Evolutionary conservation across 2,329 filamentous ascomycete genomes (phyloP).

Genomic region (Sporothrix euskadiensis): DNA sequence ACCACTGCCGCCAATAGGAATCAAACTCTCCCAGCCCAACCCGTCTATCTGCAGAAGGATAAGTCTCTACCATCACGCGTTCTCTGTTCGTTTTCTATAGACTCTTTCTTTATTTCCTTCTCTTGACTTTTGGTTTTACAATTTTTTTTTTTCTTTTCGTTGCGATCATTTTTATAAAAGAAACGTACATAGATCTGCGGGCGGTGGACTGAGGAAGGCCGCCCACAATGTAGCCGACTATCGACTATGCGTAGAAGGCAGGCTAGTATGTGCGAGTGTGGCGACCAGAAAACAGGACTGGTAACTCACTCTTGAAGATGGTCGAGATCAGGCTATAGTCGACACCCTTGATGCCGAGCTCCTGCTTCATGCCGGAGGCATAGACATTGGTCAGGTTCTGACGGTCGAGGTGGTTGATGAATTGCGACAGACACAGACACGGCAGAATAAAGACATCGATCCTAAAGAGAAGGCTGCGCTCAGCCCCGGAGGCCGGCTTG

Average conservation of each 20-base stretch:
- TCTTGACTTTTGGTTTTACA: too few species aligned
- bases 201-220: too few species aligned
- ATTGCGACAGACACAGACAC: slow-evolving; percentile 60
- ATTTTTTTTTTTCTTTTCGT: too few species aligned
- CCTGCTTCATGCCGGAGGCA: slow-evolving; percentile 20
- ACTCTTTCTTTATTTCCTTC: too few species aligned
- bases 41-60: background rate
- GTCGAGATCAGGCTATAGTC: slow-evolving; percentile 13
- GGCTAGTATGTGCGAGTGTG: background rate
- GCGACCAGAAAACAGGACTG: too few species aligned
- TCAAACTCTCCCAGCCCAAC: background rate
- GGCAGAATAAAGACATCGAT: slow-evolving; percentile 62
- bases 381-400: slow-evolving; percentile 25
- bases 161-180: too few species aligned
- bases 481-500: background rate
- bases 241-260: background rate
- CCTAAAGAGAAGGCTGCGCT: slow-evolving; percentile 34
- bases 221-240: too few species aligned
- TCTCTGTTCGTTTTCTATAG: too few species aligned
- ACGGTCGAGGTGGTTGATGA: slow-evolving; percentile 47
- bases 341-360: slow-evolving; percentile 23
- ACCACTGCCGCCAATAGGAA: too few species aligned
- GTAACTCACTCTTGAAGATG: background rate
- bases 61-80: too few species aligned
- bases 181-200: too few species aligned